These are phyloP conservation scores for Stramenopiles sp. DNA, from an alignment of 352 stramenopile species.

Conservation along the genomic window DNA sequence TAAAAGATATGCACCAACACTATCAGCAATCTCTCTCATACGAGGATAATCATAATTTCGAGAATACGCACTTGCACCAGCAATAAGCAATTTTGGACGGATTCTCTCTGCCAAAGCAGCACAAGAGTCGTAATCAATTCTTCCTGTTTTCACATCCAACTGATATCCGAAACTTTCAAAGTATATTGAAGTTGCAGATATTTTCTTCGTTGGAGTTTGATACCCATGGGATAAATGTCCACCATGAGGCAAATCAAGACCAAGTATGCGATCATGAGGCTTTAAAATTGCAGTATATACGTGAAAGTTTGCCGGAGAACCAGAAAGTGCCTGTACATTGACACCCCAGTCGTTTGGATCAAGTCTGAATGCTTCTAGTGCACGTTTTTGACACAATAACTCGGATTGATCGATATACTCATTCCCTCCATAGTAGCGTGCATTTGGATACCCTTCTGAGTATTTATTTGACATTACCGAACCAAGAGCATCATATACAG, in stretches of 20 bases:
- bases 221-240: slow-evolving; percentile 93
- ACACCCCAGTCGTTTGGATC: slow-evolving; percentile 48
- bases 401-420: slow-evolving; percentile 97
- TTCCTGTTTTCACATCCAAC: slow-evolving; percentile 29
- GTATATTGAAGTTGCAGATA: slow-evolving; percentile 87
- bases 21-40: slow-evolving; percentile 75
- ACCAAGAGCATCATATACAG: slow-evolving; percentile 83
- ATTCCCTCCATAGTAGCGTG: slow-evolving; percentile 91
- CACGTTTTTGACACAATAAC: slow-evolving; percentile 73
- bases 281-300: slow-evolving; percentile 39
- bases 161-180: slow-evolving; percentile 36
- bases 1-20: slow-evolving; percentile 71
- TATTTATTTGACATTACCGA: slow-evolving; percentile 98
- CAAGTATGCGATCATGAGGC: slow-evolving; percentile 93
- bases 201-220: slow-evolving; percentile 92
- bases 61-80: slow-evolving; percentile 87
- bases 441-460: slow-evolving; percentile 77
- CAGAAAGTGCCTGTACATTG: slow-evolving; percentile 76
- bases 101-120: slow-evolving; percentile 62
- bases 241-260: slow-evolving; percentile 84
- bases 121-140: slow-evolving; percentile 95
- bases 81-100: slow-evolving; percentile 85
- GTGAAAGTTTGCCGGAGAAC: slow-evolving; percentile 94
- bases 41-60: slow-evolving; percentile 79
- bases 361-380: slow-evolving; percentile 79